These are phyloP conservation scores for Leishmania gerbilli DNA, from an alignment of 208 protist species.

Conservation along the genomic window DNA sequence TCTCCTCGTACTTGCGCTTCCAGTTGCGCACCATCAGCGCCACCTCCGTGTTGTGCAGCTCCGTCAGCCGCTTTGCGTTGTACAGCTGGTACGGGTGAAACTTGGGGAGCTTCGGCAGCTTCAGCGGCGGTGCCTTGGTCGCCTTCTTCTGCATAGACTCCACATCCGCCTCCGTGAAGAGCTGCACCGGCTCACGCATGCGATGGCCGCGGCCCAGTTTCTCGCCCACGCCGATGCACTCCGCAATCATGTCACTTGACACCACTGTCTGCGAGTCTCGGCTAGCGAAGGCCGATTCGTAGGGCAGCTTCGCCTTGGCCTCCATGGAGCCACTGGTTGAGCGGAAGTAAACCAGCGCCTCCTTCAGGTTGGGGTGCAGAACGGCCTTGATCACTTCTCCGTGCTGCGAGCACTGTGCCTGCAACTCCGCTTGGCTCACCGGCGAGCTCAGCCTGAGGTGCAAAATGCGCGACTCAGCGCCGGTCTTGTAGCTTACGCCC, in stretches of 20 bases:
- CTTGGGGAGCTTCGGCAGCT: slow-evolving; percentile 66
- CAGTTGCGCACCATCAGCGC: slow-evolving; percentile 81
- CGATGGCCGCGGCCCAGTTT: slow-evolving; percentile 89
- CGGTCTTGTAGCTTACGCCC: slow-evolving; percentile 90
- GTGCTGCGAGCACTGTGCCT: slow-evolving; percentile 65
- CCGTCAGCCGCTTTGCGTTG: slow-evolving; percentile 78
- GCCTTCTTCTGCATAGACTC: slow-evolving; percentile 51
- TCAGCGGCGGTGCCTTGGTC: slow-evolving; percentile 62
- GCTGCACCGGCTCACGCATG: slow-evolving; percentile 55
- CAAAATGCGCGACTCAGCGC: slow-evolving; percentile 74
- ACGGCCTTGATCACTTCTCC: slow-evolving; percentile 77
- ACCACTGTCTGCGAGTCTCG: slow-evolving; percentile 77
- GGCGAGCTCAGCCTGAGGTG: slow-evolving; percentile 56
- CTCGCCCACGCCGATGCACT: slow-evolving; percentile 71
- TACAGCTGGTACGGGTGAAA: slow-evolving; percentile 83
- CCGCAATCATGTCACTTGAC: slow-evolving; percentile 76
- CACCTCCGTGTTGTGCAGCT: slow-evolving; percentile 83
- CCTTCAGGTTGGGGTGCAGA: slow-evolving; percentile 83
- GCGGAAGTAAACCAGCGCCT: slow-evolving; percentile 86
- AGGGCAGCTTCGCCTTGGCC: slow-evolving; percentile 73
- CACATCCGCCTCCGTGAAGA: slow-evolving; percentile 75
- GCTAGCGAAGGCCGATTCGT: slow-evolving; percentile 60
- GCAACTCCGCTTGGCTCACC: slow-evolving; percentile 68
- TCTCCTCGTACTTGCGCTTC: slow-evolving; percentile 65
- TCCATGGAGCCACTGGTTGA: slow-evolving; percentile 77